Conservation (phyloP, 495 filamentous ascomycete species). For the Penicillium cataractarum region DNA sequence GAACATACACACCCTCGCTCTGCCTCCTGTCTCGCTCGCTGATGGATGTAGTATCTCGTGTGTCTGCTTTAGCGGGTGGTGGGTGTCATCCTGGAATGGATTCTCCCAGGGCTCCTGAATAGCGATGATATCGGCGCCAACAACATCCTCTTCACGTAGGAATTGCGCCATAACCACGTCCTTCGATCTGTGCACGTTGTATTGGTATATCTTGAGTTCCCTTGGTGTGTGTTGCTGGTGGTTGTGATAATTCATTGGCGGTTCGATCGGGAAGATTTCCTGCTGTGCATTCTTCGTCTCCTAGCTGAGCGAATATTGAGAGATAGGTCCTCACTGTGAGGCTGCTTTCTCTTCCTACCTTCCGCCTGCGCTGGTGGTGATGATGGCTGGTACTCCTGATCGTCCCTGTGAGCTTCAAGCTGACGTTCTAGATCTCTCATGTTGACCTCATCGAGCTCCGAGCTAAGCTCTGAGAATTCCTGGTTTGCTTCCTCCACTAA, state of each 20-base stretch:
- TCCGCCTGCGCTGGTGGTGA: background rate
- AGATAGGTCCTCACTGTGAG: background rate
- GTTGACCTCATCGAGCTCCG: background rate
- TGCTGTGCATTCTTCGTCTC: background rate
- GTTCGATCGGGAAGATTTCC: background rate
- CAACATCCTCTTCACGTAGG: background rate
- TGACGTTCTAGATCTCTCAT: background rate
- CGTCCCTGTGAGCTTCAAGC: background rate
- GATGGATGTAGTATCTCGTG: background rate
- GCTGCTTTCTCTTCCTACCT: background rate
- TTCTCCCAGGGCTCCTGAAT: background rate
- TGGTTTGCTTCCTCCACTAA: background rate
- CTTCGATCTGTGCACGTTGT: constrained; percentile 22
- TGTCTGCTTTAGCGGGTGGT: background rate
- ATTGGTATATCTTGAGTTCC: constrained; percentile 11
- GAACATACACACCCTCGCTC: background rate
- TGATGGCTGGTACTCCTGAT: background rate
- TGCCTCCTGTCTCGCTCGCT: background rate
- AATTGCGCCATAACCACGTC: constrained; percentile 14
- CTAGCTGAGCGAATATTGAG: background rate
- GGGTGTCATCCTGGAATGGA: background rate
- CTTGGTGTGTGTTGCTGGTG: background rate
- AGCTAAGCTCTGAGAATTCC: background rate
- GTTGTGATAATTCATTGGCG: background rate
- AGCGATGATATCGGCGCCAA: background rate